Evolutionary conservation across 2,329 filamentous ascomycete genomes (phyloP).

Genomic region (Trichoderma aggressivum): DNA sequence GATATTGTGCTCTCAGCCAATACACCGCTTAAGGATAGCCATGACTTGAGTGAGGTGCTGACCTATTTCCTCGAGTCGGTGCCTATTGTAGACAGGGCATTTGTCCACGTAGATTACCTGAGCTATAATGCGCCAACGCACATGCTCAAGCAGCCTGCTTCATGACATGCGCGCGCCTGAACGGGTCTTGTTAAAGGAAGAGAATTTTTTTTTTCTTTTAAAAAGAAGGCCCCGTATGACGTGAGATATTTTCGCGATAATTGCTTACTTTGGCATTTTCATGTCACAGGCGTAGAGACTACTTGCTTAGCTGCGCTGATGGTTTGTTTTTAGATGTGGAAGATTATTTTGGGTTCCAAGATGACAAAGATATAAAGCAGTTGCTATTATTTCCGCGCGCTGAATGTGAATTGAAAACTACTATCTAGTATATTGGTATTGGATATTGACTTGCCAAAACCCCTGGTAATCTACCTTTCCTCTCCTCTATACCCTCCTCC

Average conservation of each 20-base stretch:
- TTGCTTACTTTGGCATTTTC: background rate
- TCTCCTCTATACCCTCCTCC: background rate
- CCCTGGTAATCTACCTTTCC: background rate
- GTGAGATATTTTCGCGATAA: background rate
- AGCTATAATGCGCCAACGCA: conserved; percentile 61
- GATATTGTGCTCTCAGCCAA: conserved; percentile 79
- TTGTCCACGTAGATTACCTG: conserved; percentile 64
- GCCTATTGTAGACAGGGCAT: conserved; percentile 70
- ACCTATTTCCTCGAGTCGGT: conserved; percentile 84
- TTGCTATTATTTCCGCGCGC: background rate
- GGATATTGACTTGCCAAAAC: background rate
- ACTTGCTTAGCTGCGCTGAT: background rate
- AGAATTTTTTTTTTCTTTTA: too few relatives aligned
- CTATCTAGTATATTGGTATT: background rate
- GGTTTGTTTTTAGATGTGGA: background rate
- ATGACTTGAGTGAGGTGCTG: conserved; percentile 73
- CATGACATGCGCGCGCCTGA: background rate
- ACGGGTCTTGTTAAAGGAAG: background rate
- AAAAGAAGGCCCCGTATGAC: background rate
- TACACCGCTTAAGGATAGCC: conserved; percentile 72
- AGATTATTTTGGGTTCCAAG: background rate
- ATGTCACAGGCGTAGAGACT: background rate
- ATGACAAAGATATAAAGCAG: background rate
- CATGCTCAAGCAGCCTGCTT: conserved; percentile 40
- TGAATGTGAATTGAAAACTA: background rate